These are phyloP conservation scores for Poronia punctata DNA, from an alignment of 495 filamentous ascomycete species.

Conservation along the genomic window DNA sequence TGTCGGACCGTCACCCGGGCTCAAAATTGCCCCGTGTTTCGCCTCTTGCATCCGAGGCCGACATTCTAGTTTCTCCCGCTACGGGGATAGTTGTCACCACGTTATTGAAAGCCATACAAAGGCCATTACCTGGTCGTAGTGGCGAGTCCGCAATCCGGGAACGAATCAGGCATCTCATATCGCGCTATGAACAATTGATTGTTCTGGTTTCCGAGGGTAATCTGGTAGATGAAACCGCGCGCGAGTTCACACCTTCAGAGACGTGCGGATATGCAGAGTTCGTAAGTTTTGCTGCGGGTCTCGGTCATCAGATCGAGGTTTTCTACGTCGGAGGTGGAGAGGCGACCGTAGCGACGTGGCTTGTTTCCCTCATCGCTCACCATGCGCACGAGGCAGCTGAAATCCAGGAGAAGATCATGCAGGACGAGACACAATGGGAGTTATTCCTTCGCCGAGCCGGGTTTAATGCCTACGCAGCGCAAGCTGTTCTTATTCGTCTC, in stretches of 20 bases:
- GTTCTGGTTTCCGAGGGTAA: constrained; percentile 58
- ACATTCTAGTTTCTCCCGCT: constrained; percentile 64
- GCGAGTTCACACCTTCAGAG: constrained; percentile 39
- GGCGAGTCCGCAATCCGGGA: constrained; percentile 45
- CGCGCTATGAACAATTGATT: constrained; percentile 62
- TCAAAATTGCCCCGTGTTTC: constrained; percentile 22
- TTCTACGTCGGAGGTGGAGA: constrained; percentile 53
- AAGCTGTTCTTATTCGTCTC: constrained; percentile 52
- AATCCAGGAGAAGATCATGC: constrained; percentile 21
- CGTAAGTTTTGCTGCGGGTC: constrained; percentile 37
- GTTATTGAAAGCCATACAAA: constrained; percentile 67
- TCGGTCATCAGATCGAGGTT: constrained; percentile 37
- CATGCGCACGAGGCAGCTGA: constrained; percentile 27
- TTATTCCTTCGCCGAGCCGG: constrained; percentile 64
- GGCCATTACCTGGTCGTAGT: constrained; percentile 55
- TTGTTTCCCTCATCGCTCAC: constrained; percentile 40
- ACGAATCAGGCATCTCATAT: constrained; percentile 47
- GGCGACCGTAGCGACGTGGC: constrained; percentile 51
- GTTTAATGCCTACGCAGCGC: constrained; percentile 76
- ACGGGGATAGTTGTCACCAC: constrained; percentile 66
- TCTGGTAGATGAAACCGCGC: constrained; percentile 27
- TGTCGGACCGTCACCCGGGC: constrained; percentile 26
- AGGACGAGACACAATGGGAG: constrained; percentile 64
- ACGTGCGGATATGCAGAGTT: constrained; percentile 48
- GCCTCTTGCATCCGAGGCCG: constrained; percentile 55